Conservation (phyloP, 2,329 filamentous ascomycete genomes). For the Ophiostoma ips region DNA sequence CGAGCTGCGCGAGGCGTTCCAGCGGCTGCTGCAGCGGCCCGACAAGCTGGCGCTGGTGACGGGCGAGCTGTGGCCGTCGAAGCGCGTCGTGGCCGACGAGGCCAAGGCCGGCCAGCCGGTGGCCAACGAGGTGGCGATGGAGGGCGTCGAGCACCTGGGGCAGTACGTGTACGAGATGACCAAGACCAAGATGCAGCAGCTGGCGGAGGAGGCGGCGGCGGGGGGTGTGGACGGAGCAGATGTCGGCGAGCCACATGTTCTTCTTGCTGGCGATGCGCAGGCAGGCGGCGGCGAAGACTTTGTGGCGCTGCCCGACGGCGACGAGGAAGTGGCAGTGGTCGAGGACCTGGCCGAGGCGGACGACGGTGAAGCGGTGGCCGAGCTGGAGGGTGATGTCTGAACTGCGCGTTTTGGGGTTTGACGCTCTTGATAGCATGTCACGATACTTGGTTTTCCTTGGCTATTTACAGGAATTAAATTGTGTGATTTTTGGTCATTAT, state of each 20-base stretch:
- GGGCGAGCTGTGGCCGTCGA: constrained; percentile 71
- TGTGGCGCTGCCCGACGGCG: constrained; percentile 9
- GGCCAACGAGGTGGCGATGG: constrained; percentile 58
- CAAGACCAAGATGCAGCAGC: constrained; percentile 39
- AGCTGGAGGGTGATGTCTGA: not conserved
- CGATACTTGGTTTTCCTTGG: too few relatives aligned
- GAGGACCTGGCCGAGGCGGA: not conserved
- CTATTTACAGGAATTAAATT: too few relatives aligned
- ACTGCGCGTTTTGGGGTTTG: too few relatives aligned
- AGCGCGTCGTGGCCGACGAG: constrained; percentile 33
- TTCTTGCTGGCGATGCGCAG: not conserved
- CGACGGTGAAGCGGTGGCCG: not conserved
- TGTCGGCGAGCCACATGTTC: not conserved
- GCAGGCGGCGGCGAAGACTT: constrained; percentile 1
- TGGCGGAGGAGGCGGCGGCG: constrained; percentile 24
- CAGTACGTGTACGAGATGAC: constrained; percentile 98
- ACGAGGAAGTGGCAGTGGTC: not conserved
- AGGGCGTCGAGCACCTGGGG: constrained; percentile 82
- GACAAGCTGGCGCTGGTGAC: constrained; percentile 72
- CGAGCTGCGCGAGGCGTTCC: constrained; percentile 78
- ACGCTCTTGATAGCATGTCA: too few relatives aligned
- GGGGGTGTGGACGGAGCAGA: not conserved
- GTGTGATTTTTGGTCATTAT: too few relatives aligned
- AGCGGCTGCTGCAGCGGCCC: constrained; percentile 58
- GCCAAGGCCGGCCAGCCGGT: constrained; percentile 38